A percentile compares a stretch with the other conserved stretches of the same genome.
Conservation (phyloP, 352 stramenopile species). For the Phytophthora brassicae region DNA sequence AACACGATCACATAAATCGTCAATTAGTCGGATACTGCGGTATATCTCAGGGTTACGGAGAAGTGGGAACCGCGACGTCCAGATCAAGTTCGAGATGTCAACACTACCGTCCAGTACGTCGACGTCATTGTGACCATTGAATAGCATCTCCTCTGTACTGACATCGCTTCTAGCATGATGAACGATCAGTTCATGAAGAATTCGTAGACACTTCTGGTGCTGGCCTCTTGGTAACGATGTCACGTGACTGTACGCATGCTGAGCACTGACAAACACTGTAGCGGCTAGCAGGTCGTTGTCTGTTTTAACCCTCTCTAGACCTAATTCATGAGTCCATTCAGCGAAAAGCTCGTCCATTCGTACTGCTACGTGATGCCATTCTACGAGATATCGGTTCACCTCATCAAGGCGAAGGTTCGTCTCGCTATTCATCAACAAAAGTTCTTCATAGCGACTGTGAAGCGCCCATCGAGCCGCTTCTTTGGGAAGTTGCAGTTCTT, state of each 20-base stretch:
- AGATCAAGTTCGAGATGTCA: slow-evolving; percentile 30
- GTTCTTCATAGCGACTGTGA: slow-evolving; percentile 26
- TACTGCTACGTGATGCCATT: slow-evolving; percentile 19
- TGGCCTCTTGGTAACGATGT: background rate
- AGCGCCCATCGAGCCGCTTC: slow-evolving; percentile 14
- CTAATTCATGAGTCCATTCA: slow-evolving; percentile 21
- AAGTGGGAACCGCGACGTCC: slow-evolving; percentile 42
- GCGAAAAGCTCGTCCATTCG: slow-evolving; percentile 5
- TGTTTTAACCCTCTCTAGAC: slow-evolving; percentile 5
- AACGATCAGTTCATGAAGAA: slow-evolving; percentile 3
- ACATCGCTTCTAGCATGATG: background rate
- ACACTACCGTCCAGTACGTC: background rate
- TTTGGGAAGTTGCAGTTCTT: background rate
- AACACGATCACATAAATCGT: slow-evolving; percentile 38
- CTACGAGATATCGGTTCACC: background rate
- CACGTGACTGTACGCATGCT: slow-evolving; percentile 9
- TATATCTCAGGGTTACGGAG: slow-evolving; percentile 14
- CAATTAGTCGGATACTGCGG: slow-evolving; percentile 24
- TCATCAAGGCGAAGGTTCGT: slow-evolving; percentile 11
- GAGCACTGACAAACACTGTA: slow-evolving; percentile 4
- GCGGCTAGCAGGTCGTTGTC: slow-evolving; percentile 1
- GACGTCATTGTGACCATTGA: background rate
- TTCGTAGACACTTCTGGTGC: background rate
- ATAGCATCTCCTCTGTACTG: background rate
- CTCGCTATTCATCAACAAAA: slow-evolving; percentile 24